phyloP scores from a whole-genome alignment of 1,139 yeast genomes.

The Debaryomyces coudertii region DNA sequence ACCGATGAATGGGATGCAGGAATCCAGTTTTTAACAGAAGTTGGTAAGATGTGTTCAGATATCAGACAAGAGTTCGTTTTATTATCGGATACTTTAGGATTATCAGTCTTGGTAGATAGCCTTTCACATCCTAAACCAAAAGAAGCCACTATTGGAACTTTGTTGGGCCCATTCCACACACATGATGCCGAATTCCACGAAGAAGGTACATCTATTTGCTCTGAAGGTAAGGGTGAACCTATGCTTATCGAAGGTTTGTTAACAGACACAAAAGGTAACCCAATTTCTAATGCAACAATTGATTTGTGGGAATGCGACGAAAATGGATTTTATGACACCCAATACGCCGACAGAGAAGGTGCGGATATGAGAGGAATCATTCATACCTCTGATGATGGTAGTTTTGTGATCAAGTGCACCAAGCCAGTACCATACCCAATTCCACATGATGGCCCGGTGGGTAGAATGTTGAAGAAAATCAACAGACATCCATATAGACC shows the following conservation, averaged over 20 bases:
- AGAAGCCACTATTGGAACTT: slow-evolving; percentile 33
- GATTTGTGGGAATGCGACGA: slow-evolving; percentile 45
- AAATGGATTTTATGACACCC: slow-evolving; percentile 41
- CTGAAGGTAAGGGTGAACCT: slow-evolving; percentile 35
- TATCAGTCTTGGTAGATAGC: slow-evolving; percentile 34
- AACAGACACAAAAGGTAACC: slow-evolving; percentile 30
- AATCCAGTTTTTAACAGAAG: slow-evolving; percentile 29
- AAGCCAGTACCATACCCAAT: slow-evolving; percentile 42
- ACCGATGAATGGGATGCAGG: slow-evolving; percentile 36
- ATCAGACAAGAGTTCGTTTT: slow-evolving; percentile 36
- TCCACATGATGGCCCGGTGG: slow-evolving; percentile 46
- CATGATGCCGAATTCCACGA: slow-evolving; percentile 32
- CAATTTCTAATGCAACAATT: slow-evolving; percentile 30
- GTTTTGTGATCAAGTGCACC: slow-evolving; percentile 30
- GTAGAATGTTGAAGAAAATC: slow-evolving; percentile 30
- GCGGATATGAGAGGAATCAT: slow-evolving; percentile 39
- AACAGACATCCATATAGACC: slow-evolving; percentile 43
- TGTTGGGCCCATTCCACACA: slow-evolving; percentile 38
- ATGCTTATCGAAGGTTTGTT: slow-evolving; percentile 24
- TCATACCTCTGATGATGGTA: slow-evolving; percentile 29
- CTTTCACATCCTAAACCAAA: slow-evolving; percentile 35
- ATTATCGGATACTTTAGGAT: slow-evolving; percentile 33
- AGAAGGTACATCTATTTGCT: slow-evolving; percentile 29
- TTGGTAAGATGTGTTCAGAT: slow-evolving; percentile 33
- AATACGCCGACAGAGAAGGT: slow-evolving; percentile 22